Evolutionary conservation across 345 rosid genomes (phyloP).

Genomic region (Linum trigynum): DNA sequence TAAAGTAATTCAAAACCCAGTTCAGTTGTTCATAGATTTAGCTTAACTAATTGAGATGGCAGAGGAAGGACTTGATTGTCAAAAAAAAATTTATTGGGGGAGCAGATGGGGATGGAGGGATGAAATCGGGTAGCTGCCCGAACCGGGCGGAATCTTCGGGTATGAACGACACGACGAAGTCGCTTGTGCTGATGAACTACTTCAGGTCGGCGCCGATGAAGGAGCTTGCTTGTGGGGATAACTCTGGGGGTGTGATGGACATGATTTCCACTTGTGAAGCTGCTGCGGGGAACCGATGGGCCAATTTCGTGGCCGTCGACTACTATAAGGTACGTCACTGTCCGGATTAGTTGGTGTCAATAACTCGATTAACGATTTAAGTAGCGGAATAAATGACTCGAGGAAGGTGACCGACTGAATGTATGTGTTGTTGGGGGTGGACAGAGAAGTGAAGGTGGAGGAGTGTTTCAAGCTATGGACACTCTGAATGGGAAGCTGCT

Average conservation of each 20-base stretch:
- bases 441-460: conserved; percentile 68
- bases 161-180: conserved; percentile 39
- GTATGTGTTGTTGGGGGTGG: background rate
- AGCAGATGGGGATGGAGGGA: conserved; percentile 55
- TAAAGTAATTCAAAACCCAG: conserved; percentile 13
- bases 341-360: no score
- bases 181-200: conserved; percentile 40
- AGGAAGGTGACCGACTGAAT: background rate
- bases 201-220: conserved; percentile 26
- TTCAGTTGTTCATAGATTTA: no score
- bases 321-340: conserved; percentile 36
- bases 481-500: conserved; percentile 44
- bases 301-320: conserved; percentile 55
- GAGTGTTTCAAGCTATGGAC: conserved; percentile 54
- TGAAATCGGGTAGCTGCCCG: conserved; percentile 47
- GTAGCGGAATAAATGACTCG: background rate
- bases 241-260: conserved; percentile 38
- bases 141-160: conserved; percentile 42
- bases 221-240: conserved; percentile 29
- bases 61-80: no score
- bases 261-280: conserved; percentile 43
- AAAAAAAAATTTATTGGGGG: background rate
- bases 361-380: no score
- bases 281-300: conserved; percentile 46
- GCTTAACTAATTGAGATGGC: background rate